Percentiles rank a stretch among this genome's conserved stretches.
These are phyloP conservation scores for Malassezia sympodialis DNA, from an alignment of 1,284 basidiomycete genomes.

Conservation along the genomic window DNA sequence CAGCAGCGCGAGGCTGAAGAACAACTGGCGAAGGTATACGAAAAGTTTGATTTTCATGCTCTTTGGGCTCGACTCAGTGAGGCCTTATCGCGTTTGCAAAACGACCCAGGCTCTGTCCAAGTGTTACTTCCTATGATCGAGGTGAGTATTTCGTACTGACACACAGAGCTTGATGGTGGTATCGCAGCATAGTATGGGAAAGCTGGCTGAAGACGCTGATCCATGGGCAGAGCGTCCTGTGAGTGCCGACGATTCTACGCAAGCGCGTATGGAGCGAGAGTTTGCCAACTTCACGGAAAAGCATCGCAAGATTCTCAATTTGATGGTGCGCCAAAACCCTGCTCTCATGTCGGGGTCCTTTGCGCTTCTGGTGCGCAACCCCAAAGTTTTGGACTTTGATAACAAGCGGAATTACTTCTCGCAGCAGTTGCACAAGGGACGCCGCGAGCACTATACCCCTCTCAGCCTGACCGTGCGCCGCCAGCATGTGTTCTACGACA, in stretches of 20 bases:
- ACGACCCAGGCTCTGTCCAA: constrained; percentile 40
- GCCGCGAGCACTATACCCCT: constrained; percentile 69
- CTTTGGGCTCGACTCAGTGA: constrained; percentile 42
- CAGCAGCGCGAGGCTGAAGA: constrained; percentile 45
- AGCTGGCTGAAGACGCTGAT: constrained; percentile 3
- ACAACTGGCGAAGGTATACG: constrained; percentile 40
- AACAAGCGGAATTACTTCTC: constrained; percentile 99
- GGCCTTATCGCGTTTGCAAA: constrained; percentile 35
- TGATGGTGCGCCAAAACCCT: constrained; percentile 96
- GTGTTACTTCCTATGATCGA: constrained; percentile 44
- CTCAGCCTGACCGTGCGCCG: constrained; percentile 86
- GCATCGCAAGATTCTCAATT: constrained; percentile 86
- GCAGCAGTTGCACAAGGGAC: constrained; percentile 77
- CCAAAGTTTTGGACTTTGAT: constrained; percentile 95
- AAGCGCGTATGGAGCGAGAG: constrained; percentile 58
- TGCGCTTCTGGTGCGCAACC: constrained; percentile 87
- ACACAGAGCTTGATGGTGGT: constrained; percentile 74
- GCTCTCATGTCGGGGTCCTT: constrained; percentile 97
- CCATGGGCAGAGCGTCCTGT: constrained; percentile 13
- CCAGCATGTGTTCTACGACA: constrained; percentile 91
- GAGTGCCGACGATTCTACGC: constrained; percentile 19
- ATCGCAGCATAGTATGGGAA: constrained; percentile 64
- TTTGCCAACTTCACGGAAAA: constrained; percentile 90
- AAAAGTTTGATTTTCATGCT: constrained; percentile 37
- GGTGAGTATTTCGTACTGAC: constrained; percentile 12